Evolutionary conservation across 495 filamentous ascomycete species (phyloP), one percentile per base, ranked within the genome.

Genomic region (Penicillium pulvis): DNA sequence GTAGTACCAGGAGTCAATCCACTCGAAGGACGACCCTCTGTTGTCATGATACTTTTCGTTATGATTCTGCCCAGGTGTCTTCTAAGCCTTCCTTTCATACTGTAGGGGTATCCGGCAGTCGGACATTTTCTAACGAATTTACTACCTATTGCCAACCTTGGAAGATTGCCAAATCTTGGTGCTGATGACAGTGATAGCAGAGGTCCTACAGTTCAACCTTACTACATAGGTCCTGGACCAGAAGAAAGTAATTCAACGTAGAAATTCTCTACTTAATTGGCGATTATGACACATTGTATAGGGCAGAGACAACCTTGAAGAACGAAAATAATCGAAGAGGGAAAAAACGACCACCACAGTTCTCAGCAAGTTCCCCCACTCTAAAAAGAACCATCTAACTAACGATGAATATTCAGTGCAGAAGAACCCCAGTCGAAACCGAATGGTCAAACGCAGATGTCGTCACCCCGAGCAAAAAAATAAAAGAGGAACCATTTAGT

Each of bases 401-500:
- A 64, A n/a, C 53, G 41, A 56, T 45, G 55, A 49, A 61, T 60
- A 53, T 56, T 61, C 45, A 56, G 53, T 47, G 55, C 56, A 59
- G 45, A 49, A 66, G 16, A 49, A 49, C 26, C 46, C 47, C 33
- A 49, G 46, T 41, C 51, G 51, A 57, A 45, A 59, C 49, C 51
- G 51, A 54, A 55, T 46, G 56, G 63, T 59, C 59, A n/a, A 63
- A 51, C 65, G 47, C 51, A 58, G 50, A 63, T 62, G 59, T 65
- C 53, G 43, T 58, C 45, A 66, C 63, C 48, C 59, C 7, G 41
- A 65, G 56, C 63, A 30, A 48, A 53, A 55, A 59, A 51, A 11
- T 48, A 20, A 54, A 58, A 48, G 59, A 59, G 57, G 41, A 62
- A 66, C 59, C 68, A 62, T 74, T 78, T 79, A 84, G 62, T 85